Evolutionary conservation across 163 green algal species (phyloP), one percentile per base, ranked within the genome.

Genomic region (Chlamydomonas reinhardtii): DNA sequence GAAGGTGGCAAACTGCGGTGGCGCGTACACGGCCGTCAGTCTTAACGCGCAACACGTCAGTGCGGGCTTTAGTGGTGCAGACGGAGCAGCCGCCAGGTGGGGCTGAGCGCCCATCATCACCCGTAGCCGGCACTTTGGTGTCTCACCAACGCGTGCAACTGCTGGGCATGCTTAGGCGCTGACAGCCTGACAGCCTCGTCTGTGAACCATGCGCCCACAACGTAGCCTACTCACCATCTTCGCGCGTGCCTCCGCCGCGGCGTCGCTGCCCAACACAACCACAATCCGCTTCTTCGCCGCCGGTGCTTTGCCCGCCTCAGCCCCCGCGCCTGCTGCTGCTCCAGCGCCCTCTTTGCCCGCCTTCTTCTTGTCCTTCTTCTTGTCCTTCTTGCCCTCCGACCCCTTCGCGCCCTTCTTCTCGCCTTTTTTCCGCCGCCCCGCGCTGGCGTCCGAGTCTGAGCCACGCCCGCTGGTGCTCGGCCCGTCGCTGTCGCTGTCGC

Each of bases 1-100:
- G 69, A 96, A 96, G 20, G 74, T 52, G 2, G 77, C 29, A 9
- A 79, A 73, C 89, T 92, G 84, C 48, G 19, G 14, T 19, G 48
- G 6, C 48, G 48, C 48, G 48, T 56, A 2, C 48, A 12, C 17
- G 1, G 15, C 4, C 27, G 27, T 11, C 17, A 64, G 72, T n/a
- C n/a, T n/a, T n/a, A n/a, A n/a, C n/a, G n/a, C 39, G 29, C 64
- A 35, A 25, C 64, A 25, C 35, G 12, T 19, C 39, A 48, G 39
- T 48, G 39, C 5, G 5, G 8, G 39, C 39, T 5, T 8, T 48
- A 8, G 39, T 8, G 39, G 39, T 48, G 39, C 5, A 48, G 39
- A 48, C 5, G 39, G 39, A 48, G 39, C 39, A 8, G 39, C 5
- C 39, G 39, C 5, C 39, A 48, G n/a, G n/a, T n/a, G n/a, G n/a